Percentiles rank a stretch among this genome's conserved stretches.
These are phyloP conservation scores for Salix brachista DNA, from an alignment of 345 rosid genomes.

Conservation along the genomic window DNA sequence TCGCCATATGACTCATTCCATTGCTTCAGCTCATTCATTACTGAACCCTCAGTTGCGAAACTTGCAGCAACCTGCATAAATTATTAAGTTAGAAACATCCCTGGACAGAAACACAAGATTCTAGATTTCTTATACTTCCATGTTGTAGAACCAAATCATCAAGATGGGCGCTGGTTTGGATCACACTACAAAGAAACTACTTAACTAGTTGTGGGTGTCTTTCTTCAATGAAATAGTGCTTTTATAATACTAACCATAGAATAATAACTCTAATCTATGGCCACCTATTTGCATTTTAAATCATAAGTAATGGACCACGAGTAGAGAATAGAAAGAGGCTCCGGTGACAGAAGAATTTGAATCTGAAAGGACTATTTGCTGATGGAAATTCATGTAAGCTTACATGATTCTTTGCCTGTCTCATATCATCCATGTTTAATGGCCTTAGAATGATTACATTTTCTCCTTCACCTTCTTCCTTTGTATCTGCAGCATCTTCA, in stretches of 20 bases:
- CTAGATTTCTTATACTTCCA: background rate
- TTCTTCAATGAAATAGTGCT: background rate
- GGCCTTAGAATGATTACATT: constrained; percentile 57
- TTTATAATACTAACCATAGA: background rate
- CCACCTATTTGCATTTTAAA: background rate
- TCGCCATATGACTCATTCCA: constrained; percentile 91
- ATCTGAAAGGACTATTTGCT: background rate
- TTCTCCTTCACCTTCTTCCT: constrained; percentile 58
- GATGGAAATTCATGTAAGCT: background rate
- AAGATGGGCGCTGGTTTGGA: background rate
- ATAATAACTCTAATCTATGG: background rate
- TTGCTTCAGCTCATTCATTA: constrained; percentile 75
- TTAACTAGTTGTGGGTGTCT: background rate
- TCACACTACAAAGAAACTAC: background rate
- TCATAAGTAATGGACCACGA: background rate
- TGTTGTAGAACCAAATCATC: background rate
- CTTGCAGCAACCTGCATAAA: constrained; percentile 74
- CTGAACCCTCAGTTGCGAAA: constrained; percentile 75
- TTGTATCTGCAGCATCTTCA: constrained; percentile 39
- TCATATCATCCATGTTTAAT: constrained; percentile 86
- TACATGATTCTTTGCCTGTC: constrained; percentile 92
- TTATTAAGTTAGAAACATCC: background rate
- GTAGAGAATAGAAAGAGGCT: background rate
- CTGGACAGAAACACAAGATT: background rate
- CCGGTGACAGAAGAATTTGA: background rate